Base-by-base conservation (phyloP, 2,329 filamentous ascomycete genomes). In the Lecanicillium sp. region DNA sequence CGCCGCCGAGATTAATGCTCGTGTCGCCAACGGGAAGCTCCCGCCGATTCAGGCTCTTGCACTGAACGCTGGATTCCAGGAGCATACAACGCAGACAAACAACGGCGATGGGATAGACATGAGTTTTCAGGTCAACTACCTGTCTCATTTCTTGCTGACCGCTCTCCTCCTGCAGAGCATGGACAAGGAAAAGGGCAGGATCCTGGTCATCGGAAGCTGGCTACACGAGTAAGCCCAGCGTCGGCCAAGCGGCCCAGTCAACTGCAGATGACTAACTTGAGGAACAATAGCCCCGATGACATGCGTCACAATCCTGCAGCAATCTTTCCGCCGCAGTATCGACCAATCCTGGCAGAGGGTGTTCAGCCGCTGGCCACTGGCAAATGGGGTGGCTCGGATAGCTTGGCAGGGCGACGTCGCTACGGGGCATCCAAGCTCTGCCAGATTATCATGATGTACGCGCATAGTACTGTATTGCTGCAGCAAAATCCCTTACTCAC, bases 31-130 rank as follows among this genome's bases (percentile, higher is more conserved):
- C 13, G 56, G 56, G n/a, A 45, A 54, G 2, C 46, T 65, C 17
- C 60, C 63, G 6, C 61, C 53, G 0, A 63, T 68, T 37, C 54
- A 53, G 13, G 60, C 52, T 2, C 48, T 68, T 4, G 56, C 67
- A 9, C 54, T 68, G 9, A 55, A 52, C 32, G 54, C 54, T 3
- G 55, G 42, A 4, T 53, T 37, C 37, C 43, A 49, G 17, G 51
- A 57, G 29, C 29, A 32, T 16, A 9, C 29, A 8, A 32, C 12
- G 17, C 18, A 37, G n/a, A n/a, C 16, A 7, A 9, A 5, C 5
- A 20, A 5, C 17, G 32, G 9, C 6, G 37, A 39, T 25, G 37
- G 37, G n/a, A 12, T 39, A 5, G 37, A 33, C 30, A 33, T 39
- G 37, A 18, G 18, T 15, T 39, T 33, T 25, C 37, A 39, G 29